Percentiles rank a stretch among this genome's conserved stretches.
Conservation (phyloP, 805 yeast genomes). For the Ogataea glucozyma region DNA sequence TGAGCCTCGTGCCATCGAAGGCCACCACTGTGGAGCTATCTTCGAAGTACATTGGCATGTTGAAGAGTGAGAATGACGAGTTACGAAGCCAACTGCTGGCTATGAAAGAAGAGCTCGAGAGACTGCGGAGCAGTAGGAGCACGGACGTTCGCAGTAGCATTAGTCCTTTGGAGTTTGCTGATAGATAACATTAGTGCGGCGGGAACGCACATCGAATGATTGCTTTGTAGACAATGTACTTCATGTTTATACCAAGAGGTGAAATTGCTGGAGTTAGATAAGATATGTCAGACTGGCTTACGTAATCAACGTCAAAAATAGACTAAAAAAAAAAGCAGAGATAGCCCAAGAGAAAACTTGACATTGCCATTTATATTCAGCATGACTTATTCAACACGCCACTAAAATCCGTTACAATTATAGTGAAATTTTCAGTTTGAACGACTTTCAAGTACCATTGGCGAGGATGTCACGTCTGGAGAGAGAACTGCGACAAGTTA, state of each 20-base stretch:
- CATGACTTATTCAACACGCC: too few relatives aligned
- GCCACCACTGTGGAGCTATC: conserved; percentile 96
- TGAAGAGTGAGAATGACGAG: conserved; percentile 40
- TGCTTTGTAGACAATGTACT: too few relatives aligned
- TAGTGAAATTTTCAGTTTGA: too few relatives aligned
- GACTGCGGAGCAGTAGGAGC: conserved; percentile 2
- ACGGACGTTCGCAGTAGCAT: conserved; percentile 16
- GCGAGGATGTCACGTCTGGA: conserved; percentile 23
- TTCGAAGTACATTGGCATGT: conserved; percentile 58
- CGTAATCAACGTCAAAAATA: too few relatives aligned
- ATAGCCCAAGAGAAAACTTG: too few relatives aligned
- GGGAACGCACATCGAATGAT: conserved; percentile 1
- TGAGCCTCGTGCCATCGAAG: conserved; percentile 74
- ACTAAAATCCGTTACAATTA: too few relatives aligned
- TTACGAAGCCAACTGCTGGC: conserved; percentile 40
- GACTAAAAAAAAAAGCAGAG: too few relatives aligned
- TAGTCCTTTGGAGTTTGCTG: conserved; percentile 25
- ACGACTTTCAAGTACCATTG: not conserved
- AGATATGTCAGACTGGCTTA: not conserved
- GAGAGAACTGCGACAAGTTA: conserved; percentile 17
- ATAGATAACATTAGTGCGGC: conserved; percentile 7
- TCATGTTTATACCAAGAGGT: too few relatives aligned
- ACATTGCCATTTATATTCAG: too few relatives aligned
- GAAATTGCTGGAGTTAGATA: too few relatives aligned
- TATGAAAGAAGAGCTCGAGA: conserved; percentile 30